These are phyloP conservation scores for Claviceps monticola DNA, from an alignment of 2,329 filamentous ascomycete genomes.

Conservation along the genomic window DNA sequence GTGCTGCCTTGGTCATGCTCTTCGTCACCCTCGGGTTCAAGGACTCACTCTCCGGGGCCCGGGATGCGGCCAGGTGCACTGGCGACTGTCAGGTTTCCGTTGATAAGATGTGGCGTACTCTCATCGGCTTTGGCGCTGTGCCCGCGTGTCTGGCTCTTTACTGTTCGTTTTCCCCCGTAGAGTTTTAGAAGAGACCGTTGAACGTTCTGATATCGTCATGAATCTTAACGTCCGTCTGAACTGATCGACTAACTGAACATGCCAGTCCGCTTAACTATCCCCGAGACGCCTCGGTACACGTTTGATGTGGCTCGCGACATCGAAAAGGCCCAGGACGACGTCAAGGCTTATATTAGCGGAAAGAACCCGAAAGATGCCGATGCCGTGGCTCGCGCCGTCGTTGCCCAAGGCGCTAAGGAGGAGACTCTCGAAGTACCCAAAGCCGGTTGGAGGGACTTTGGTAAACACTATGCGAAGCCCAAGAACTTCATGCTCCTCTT, in stretches of 20 bases:
- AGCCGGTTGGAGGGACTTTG: slow-evolving; percentile 60
- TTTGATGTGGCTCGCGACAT: slow-evolving; percentile 68
- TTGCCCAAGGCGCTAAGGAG: slow-evolving; percentile 34
- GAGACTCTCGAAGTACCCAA: slow-evolving; percentile 49
- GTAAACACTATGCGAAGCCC: slow-evolving; percentile 53
- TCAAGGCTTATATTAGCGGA: slow-evolving; percentile 60
- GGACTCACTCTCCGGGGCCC: slow-evolving; percentile 39
- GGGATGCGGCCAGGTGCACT: slow-evolving; percentile 38
- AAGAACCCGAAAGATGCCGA: slow-evolving; percentile 49
- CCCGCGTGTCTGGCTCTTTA: slow-evolving; percentile 73
- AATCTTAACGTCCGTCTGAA: too few species aligned
- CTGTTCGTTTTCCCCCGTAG: slow-evolving; percentile 25
- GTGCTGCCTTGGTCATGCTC: slow-evolving; percentile 60
- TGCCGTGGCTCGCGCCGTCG: slow-evolving; percentile 48
- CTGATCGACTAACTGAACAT: background rate
- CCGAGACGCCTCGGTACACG: slow-evolving; percentile 78
- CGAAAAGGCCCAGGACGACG: slow-evolving; percentile 58
- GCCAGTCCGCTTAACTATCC: slow-evolving; percentile 57
- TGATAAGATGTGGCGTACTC: slow-evolving; percentile 76
- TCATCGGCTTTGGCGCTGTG: slow-evolving; percentile 70
- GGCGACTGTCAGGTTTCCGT: slow-evolving; percentile 32
- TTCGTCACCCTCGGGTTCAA: slow-evolving; percentile 63
- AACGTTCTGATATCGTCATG: background rate
- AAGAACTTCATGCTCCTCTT: slow-evolving; percentile 60
- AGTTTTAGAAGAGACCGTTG: background rate